These are phyloP conservation scores for Thymus mandschuricus DNA, from an alignment of 257 asterid genomes.

Conservation along the genomic window DNA sequence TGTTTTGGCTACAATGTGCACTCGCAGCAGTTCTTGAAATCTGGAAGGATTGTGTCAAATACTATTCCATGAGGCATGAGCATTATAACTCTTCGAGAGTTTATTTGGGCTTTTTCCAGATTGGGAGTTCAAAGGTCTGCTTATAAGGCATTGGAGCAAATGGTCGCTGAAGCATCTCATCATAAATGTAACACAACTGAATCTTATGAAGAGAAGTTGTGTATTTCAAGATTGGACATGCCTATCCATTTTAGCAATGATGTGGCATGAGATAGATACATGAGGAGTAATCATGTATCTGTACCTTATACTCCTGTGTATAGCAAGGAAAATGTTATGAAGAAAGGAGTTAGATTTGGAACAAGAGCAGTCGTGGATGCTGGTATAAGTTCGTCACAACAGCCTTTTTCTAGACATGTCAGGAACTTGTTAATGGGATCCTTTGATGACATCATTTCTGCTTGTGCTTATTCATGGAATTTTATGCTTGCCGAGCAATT, in stretches of 20 bases:
- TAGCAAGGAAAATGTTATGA: constrained; percentile 33
- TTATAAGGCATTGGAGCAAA: constrained; percentile 61
- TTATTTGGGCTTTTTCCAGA: constrained; percentile 67
- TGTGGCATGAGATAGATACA: constrained; percentile 35
- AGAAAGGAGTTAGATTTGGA: constrained; percentile 33
- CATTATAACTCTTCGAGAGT: constrained; percentile 63
- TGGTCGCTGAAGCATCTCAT: constrained; percentile 61
- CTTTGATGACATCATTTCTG: constrained; percentile 63
- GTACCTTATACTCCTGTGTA: constrained; percentile 30
- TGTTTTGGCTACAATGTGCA: too few species aligned
- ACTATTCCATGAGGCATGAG: constrained; percentile 55
- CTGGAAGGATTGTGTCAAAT: constrained; percentile 73
- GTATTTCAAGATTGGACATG: constrained; percentile 55
- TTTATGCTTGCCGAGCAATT: constrained; percentile 65
- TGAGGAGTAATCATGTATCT: constrained; percentile 28
- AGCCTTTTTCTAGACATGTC: constrained; percentile 45
- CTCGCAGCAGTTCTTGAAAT: constrained; percentile 80
- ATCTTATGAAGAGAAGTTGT: constrained; percentile 57
- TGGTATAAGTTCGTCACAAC: constrained; percentile 34
- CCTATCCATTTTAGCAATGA: constrained; percentile 57
- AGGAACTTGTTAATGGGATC: constrained; percentile 65
- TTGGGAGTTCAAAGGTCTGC: constrained; percentile 85
- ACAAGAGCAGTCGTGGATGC: constrained; percentile 24
- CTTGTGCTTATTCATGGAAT: constrained; percentile 63
- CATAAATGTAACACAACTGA: too few species aligned